Conservation (phyloP, 169 alveolate genomes). For the Plasmodium relictum region DNA sequence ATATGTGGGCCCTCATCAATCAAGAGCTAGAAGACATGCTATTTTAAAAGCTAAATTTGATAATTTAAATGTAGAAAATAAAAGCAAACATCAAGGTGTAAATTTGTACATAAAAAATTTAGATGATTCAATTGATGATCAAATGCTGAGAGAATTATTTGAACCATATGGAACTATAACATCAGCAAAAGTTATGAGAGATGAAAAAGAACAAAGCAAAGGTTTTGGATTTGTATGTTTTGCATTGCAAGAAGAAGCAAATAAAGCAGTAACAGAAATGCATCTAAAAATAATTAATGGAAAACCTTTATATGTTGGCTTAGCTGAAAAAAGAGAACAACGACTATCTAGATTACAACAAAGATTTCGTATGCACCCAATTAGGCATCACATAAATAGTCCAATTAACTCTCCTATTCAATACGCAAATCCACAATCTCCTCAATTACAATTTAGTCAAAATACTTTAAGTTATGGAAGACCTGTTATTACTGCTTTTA, state of each 20-base stretch:
- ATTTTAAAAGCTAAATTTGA: conserved; percentile 90
- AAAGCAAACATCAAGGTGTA: conserved; percentile 89
- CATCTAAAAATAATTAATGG: conserved; percentile 91
- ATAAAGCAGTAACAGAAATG: conserved; percentile 97
- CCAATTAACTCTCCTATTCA: conserved; percentile 78
- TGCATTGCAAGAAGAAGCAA: conserved; percentile 96
- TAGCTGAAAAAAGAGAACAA: conserved; percentile 94
- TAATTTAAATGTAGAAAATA: conserved; percentile 80
- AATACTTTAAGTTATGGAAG: conserved; percentile 74
- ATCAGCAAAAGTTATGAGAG: conserved; percentile 94
- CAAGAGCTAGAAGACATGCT: conserved; percentile 92
- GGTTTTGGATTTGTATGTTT: conserved; percentile 99
- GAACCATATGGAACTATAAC: conserved; percentile 93
- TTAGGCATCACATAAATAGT: conserved; percentile 82
- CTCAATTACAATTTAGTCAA: conserved; percentile 70
- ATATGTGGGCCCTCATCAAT: conserved; percentile 93
- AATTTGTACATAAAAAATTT: conserved; percentile 94
- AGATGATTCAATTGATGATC: conserved; percentile 93
- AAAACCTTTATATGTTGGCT: conserved; percentile 95
- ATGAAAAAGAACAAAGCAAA: conserved; percentile 93
- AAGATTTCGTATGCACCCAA: conserved; percentile 88
- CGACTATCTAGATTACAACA: conserved; percentile 92
- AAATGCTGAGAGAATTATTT: conserved; percentile 89
- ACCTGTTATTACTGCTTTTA: conserved; percentile 68
- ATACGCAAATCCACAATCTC: conserved; percentile 74